These are phyloP conservation scores for Globisporangium iwayamae DNA, from an alignment of 352 stramenopile species.

Conservation along the genomic window DNA sequence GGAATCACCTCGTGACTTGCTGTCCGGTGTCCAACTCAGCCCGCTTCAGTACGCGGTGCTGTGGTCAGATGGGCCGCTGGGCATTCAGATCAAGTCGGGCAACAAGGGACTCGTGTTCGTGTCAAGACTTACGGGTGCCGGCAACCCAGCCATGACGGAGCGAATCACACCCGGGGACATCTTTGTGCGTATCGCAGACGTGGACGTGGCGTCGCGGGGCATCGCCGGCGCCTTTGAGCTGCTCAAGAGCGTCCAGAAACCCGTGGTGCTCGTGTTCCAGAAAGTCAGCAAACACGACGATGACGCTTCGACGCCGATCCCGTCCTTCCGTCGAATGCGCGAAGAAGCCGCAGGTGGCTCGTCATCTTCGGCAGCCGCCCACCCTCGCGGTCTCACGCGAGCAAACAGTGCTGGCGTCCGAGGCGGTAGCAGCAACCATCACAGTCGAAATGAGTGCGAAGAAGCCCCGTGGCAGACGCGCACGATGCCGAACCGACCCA, in stretches of 20 bases:
- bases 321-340: slow-evolving; percentile 58
- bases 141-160: slow-evolving; percentile 41
- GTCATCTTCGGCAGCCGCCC: slow-evolving; percentile 16
- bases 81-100: slow-evolving; percentile 79
- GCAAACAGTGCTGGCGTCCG: slow-evolving; percentile 22
- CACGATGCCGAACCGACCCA: slow-evolving; percentile 12
- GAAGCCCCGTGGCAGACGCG: slow-evolving; percentile 17
- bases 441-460: neutral
- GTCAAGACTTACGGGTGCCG: slow-evolving; percentile 65
- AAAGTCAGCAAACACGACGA: slow-evolving; percentile 15
- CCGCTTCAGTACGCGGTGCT: slow-evolving; percentile 68
- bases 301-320: slow-evolving; percentile 26
- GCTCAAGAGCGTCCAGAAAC: slow-evolving; percentile 75
- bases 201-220: slow-evolving; percentile 65
- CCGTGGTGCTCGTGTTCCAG: slow-evolving; percentile 78
- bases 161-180: slow-evolving; percentile 65
- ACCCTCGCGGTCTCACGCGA: slow-evolving; percentile 21
- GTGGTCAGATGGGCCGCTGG: slow-evolving; percentile 71
- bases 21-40: slow-evolving; percentile 5
- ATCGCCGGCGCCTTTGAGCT: slow-evolving; percentile 76
- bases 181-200: slow-evolving; percentile 69
- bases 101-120: slow-evolving; percentile 64
- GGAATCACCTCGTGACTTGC: neutral
- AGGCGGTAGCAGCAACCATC: neutral
- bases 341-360: slow-evolving; percentile 28